Percentiles rank a stretch among this genome's conserved stretches.
Conservation (phyloP, 352 stramenopile species). For the Phytophthora sansomeana region DNA sequence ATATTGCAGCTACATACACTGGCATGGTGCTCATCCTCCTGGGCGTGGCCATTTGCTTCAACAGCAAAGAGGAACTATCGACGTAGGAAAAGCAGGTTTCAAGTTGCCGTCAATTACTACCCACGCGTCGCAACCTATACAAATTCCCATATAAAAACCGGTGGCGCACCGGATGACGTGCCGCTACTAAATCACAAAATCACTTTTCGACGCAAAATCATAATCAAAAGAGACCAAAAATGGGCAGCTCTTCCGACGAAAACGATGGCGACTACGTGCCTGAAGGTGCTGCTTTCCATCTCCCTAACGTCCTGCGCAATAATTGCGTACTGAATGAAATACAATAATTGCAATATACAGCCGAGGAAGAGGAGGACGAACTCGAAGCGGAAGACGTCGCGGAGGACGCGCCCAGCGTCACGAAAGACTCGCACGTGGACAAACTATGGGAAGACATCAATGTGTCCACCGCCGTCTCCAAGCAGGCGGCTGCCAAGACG, state of each 20-base stretch:
- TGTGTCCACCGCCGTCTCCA: constrained; percentile 61
- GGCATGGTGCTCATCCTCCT: constrained; percentile 71
- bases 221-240: constrained; percentile 20
- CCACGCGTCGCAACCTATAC: constrained; percentile 11
- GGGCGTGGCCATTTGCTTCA: constrained; percentile 72
- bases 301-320: background rate
- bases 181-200: constrained; percentile 13
- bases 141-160: constrained; percentile 22
- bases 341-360: background rate
- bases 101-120: constrained; percentile 1
- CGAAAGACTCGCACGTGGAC: constrained; percentile 44
- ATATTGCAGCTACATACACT: constrained; percentile 56
- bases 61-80: constrained; percentile 50
- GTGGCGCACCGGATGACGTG: background rate
- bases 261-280: constrained; percentile 79
- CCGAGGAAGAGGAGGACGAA: constrained; percentile 17
- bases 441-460: constrained; percentile 79
- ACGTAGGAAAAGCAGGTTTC: background rate
- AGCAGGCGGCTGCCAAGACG: constrained; percentile 48
- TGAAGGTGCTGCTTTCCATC: constrained; percentile 43
- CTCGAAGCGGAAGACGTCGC: background rate
- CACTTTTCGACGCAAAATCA: constrained; percentile 7
- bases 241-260: constrained; percentile 69
- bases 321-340: background rate
- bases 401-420: constrained; percentile 30